Conservation (phyloP, 2,329 filamentous ascomycete genomes). For the Ophiocordyceps camponoti-leonardi region DNA sequence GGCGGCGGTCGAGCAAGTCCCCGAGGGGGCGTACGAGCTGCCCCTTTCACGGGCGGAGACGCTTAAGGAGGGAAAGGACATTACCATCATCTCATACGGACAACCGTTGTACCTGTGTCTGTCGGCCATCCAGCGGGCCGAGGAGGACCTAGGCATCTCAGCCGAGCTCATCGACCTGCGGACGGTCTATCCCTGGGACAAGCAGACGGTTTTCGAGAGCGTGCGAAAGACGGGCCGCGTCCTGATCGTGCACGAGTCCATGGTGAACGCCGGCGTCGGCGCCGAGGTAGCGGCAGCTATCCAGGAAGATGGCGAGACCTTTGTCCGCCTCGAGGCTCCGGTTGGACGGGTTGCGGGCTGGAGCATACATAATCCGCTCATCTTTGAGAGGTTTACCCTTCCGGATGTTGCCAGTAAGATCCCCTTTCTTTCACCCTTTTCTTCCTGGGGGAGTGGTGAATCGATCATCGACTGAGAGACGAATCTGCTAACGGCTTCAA, state of each 20-base stretch:
- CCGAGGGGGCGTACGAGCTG: constrained; percentile 62
- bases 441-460: no score
- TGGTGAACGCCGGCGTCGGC: constrained; percentile 78
- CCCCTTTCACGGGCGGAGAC: constrained; percentile 76
- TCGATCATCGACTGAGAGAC: neutral
- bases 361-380: constrained; percentile 66
- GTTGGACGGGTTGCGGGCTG: constrained; percentile 77
- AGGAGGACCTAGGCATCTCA: constrained; percentile 56
- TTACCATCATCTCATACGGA: constrained; percentile 79
- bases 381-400: constrained; percentile 66
- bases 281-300: constrained; percentile 81
- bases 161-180: constrained; percentile 78
- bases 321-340: constrained; percentile 68
- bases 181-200: constrained; percentile 86
- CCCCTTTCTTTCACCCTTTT: neutral
- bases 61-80: constrained; percentile 59
- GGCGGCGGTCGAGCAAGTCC: constrained; percentile 82
- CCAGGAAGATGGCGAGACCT: constrained; percentile 60
- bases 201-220: constrained; percentile 61
- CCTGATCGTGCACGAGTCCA: constrained; percentile 81
- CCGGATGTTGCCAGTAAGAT: constrained; percentile 72
- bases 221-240: constrained; percentile 76
- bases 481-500: constrained; percentile 3
- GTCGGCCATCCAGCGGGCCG: constrained; percentile 55
- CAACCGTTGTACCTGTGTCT: constrained; percentile 77